phyloP scores from a whole-genome alignment of 495 filamentous ascomycete genomes.

The Pyronema domesticum region DNA sequence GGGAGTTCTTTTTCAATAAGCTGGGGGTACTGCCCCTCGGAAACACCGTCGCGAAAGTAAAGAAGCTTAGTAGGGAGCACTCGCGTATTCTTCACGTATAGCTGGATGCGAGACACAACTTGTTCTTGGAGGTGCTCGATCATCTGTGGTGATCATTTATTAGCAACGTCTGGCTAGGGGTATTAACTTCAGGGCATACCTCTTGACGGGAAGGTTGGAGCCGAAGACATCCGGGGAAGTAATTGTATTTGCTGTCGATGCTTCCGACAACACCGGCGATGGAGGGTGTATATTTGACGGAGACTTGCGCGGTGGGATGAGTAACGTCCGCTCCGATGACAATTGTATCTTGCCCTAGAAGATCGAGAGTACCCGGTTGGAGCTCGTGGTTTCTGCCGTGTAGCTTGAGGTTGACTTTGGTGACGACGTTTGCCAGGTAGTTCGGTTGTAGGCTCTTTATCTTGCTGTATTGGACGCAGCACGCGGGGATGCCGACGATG shows the following conservation, averaged over 20 bases:
- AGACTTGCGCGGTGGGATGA: slow-evolving; percentile 55
- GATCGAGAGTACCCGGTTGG: slow-evolving; percentile 38
- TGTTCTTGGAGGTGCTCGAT: slow-evolving; percentile 33
- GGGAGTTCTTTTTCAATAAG: slow-evolving; percentile 28
- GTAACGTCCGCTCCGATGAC: slow-evolving; percentile 65
- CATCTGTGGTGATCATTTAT: slow-evolving; percentile 34
- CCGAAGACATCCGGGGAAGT: neutral
- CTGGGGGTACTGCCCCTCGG: slow-evolving; percentile 38
- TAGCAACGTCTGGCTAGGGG: slow-evolving; percentile 38
- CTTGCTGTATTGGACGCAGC: slow-evolving; percentile 10
- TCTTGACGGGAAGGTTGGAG: neutral
- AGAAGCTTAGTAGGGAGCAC: slow-evolving; percentile 42
- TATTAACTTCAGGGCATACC: slow-evolving; percentile 1
- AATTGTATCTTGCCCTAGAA: slow-evolving; percentile 7
- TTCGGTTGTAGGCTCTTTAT: neutral
- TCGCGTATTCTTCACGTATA: slow-evolving; percentile 38
- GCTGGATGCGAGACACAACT: slow-evolving; percentile 41
- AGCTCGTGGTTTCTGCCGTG: slow-evolving; percentile 61
- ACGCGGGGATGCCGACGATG: neutral
- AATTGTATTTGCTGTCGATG: slow-evolving; percentile 29
- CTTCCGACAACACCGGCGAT: slow-evolving; percentile 61
- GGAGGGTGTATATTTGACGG: slow-evolving; percentile 39
- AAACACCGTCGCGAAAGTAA: slow-evolving; percentile 81
- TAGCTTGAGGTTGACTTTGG: slow-evolving; percentile 59
- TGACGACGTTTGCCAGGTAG: slow-evolving; percentile 17